These are phyloP conservation scores for Begonia fuchsioides DNA, from an alignment of 306 rosid genomes.

Conservation along the genomic window DNA sequence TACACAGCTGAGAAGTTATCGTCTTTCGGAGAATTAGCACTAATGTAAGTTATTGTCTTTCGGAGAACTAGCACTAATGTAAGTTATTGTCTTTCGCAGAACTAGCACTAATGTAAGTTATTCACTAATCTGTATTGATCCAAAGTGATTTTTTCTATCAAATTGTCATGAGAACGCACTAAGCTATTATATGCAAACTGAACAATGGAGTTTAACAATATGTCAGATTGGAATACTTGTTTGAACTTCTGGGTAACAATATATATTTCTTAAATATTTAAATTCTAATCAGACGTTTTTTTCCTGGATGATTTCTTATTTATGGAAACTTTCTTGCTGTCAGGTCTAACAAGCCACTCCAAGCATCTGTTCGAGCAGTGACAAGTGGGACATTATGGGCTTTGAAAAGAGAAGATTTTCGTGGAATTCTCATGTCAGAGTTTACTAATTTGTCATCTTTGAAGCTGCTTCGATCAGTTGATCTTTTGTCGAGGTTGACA, in stretches of 20 bases:
- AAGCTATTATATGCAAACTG: too few relatives aligned
- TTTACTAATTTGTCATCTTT: slow-evolving; percentile 83
- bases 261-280: too few relatives aligned
- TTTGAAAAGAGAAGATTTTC: slow-evolving; percentile 86
- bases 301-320: too few relatives aligned
- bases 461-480: slow-evolving; percentile 89
- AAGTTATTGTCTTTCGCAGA: slow-evolving; percentile 89
- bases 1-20: slow-evolving; percentile 86
- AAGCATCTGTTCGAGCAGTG: slow-evolving; percentile 95
- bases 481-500: slow-evolving; percentile 80
- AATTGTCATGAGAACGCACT: too few relatives aligned
- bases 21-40: slow-evolving; percentile 92
- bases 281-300: too few relatives aligned
- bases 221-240: too few relatives aligned
- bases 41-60: slow-evolving; percentile 87
- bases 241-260: too few relatives aligned
- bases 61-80: slow-evolving; percentile 93
- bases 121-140: background rate
- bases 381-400: slow-evolving; percentile 96
- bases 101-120: slow-evolving; percentile 77
- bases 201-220: too few relatives aligned
- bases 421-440: slow-evolving; percentile 89
- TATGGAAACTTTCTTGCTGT: background rate
- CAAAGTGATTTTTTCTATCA: too few relatives aligned
- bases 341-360: slow-evolving; percentile 98